These are phyloP conservation scores for Aspergillus chevalieri DNA, from an alignment of 2,329 filamentous ascomycete genomes.

Conservation along the genomic window DNA sequence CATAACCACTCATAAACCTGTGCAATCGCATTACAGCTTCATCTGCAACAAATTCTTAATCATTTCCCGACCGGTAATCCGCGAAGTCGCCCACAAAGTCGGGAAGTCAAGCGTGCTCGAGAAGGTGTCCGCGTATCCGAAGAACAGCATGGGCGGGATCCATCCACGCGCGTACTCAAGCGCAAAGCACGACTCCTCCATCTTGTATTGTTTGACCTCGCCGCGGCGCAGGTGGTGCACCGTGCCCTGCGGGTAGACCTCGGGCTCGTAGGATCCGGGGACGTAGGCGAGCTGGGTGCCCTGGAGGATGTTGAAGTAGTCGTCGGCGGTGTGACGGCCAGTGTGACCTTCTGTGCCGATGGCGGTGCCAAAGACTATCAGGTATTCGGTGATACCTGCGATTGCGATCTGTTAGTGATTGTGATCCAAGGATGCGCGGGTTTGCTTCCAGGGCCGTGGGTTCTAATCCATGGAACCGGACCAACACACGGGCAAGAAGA, in stretches of 20 bases:
- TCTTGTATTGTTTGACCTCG: slow-evolving; percentile 66
- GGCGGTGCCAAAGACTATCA: slow-evolving; percentile 68
- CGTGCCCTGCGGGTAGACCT: slow-evolving; percentile 32
- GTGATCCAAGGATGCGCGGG: not conserved
- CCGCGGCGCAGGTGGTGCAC: slow-evolving; percentile 48
- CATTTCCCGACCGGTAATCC: slow-evolving; percentile 71
- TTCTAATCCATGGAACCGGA: not conserved
- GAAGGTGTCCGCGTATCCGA: slow-evolving; percentile 77
- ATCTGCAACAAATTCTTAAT: slow-evolving; percentile 61
- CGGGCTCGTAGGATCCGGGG: slow-evolving; percentile 32
- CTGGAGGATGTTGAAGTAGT: slow-evolving; percentile 85
- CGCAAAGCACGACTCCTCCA: slow-evolving; percentile 33
- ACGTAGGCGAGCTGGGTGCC: slow-evolving; percentile 35
- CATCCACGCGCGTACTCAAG: slow-evolving; percentile 55
- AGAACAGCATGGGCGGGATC: slow-evolving; percentile 90
- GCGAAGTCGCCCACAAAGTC: slow-evolving; percentile 75
- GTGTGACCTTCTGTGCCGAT: slow-evolving; percentile 78
- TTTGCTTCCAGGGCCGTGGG: not conserved
- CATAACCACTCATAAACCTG: not conserved
- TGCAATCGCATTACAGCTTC: slow-evolving; percentile 54
- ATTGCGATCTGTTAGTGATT: not conserved
- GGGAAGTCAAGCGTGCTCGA: slow-evolving; percentile 75
- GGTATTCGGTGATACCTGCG: slow-evolving; percentile 68
- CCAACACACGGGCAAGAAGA: not conserved
- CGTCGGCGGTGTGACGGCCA: slow-evolving; percentile 83